Evolutionary conservation across 2,329 filamentous ascomycete species (phyloP), one percentile per base, ranked within the genome.

Genomic region (Calycina herbarum): DNA sequence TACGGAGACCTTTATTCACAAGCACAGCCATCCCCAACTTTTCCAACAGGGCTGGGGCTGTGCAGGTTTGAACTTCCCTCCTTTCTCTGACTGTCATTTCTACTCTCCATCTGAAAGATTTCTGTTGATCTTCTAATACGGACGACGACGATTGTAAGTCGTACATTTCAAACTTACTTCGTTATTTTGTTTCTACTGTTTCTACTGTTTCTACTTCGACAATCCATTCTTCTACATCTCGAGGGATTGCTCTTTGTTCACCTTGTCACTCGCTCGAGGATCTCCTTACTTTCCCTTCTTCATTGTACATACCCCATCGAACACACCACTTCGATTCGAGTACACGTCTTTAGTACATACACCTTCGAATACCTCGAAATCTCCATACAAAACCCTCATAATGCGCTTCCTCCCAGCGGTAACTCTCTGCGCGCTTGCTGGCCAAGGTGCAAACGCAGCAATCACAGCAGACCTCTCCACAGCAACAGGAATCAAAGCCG

Each of bases 371-470:
- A 24, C 20, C n/a, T 54, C 48, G 7, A 54, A 24, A 4, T 54
- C n/a, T 27, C 20, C 20, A 27, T 27, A 54, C 48, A 24, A 24
- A 56, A 57, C 20, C 31, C 38, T 15, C 59, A 64, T 45, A 27
- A 64, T 64, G 63, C 59, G 63, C 24, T 64, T 60, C 27, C 45
- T 48, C 42, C 51, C 58, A 48, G 29, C 51, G 48, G 58, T 51
- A 15, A 27, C 59, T 10, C 7, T 61, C 20, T 64, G 63, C 51
- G 48, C 48, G 48, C 63, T 64, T 64, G 63, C 63, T 64, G 59
- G 63, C 24, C 63, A 64, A 64, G 63, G 58, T 60, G 63, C 63
- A 57, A 60, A 61, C 33, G 63, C 63, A 27, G 58, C 63, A 3
- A 13, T 64, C 58, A 57, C 51, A 33, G 63, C 63, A n/a, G 58